A percentile compares a stretch with the other conserved stretches of the same genome.
These are phyloP conservation scores for Ogataea populi-albae DNA, from an alignment of 805 yeast genomes.

Conservation along the genomic window DNA sequence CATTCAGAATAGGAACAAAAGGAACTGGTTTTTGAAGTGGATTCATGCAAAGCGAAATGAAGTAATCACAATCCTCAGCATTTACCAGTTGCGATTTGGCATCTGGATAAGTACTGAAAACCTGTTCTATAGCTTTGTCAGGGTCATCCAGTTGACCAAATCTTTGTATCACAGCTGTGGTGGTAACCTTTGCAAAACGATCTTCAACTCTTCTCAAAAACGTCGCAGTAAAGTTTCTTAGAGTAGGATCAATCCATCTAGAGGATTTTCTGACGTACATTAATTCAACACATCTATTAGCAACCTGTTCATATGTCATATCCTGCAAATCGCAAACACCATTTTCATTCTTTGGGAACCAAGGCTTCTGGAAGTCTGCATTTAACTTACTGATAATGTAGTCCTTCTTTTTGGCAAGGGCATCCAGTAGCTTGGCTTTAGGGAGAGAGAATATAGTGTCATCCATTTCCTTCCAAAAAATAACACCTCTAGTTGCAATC, in stretches of 20 bases:
- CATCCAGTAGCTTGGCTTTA: slow-evolving; percentile 79
- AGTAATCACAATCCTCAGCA: slow-evolving; percentile 94
- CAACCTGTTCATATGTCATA: slow-evolving; percentile 93
- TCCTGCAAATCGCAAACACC: slow-evolving; percentile 90
- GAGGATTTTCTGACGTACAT: slow-evolving; percentile 74
- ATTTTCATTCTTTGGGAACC: slow-evolving; percentile 81
- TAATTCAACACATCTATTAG: slow-evolving; percentile 81
- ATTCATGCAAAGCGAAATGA: slow-evolving; percentile 75
- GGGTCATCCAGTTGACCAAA: slow-evolving; percentile 70
- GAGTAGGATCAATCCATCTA: slow-evolving; percentile 85
- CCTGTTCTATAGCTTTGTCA: slow-evolving; percentile 50
- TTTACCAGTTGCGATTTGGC: slow-evolving; percentile 81
- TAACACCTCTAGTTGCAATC: slow-evolving; percentile 95
- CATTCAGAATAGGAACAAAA: slow-evolving; percentile 92
- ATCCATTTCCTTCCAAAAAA: slow-evolving; percentile 97
- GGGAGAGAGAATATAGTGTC: slow-evolving; percentile 90
- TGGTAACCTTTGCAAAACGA: slow-evolving; percentile 67
- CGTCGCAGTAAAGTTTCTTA: slow-evolving; percentile 83
- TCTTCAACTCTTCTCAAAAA: slow-evolving; percentile 94
- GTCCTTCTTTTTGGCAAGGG: slow-evolving; percentile 77
- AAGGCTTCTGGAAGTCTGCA: slow-evolving; percentile 95
- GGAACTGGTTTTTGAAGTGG: slow-evolving; percentile 97
- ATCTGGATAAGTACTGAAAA: slow-evolving; percentile 67
- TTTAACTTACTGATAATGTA: slow-evolving; percentile 82
- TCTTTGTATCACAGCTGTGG: slow-evolving; percentile 71